Base-by-base conservation (phyloP, 2,329 filamentous ascomycete species). In the Penicillium sp. region DNA sequence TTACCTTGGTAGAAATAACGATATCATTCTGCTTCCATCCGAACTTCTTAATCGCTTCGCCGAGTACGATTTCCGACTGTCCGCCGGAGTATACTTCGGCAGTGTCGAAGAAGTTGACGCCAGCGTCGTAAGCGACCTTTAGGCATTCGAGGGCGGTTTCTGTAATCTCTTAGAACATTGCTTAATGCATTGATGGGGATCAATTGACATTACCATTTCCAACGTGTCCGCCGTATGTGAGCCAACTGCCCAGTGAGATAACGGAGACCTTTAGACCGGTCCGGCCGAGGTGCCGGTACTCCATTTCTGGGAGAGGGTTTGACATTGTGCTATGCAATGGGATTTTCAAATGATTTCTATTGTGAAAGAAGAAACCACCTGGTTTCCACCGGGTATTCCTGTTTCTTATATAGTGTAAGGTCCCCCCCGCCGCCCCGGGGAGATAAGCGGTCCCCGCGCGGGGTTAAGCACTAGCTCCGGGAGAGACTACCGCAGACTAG, bases 191-290 rank as follows among this genome's bases (percentile, higher is more conserved):
- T 7, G 8, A 25, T 8, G 22, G 7, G 3, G 2, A 25, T 25
- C 22, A 25, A 25, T 25, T 25, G 22, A 6, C 22, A 25, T 25
- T 72, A 83, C 83, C 81, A 64, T 82, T 79, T 47, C 84, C 82
- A 27, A 88, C 82, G 58, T 88, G 83, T 14, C 85, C 86, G 46
- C 87, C 87, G 57, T 88, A 89, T 0, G 87, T 89, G 44, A 90
- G 61, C 71, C 70, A 74, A 47, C 71, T 72, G 28, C 74, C 87
- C 2, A 90, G 75, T 2, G 83, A 84, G 54, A 90, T 85, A 38
- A 82, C 79, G 25, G 86, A 89, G 29, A 90, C 85, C 66, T 89
- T 82, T 14, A 90, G 77, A 46, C 87, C 86, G 13, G 84, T 86
- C 33, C 79, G 80, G 62, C 87, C 86, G 7, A 89, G 77, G 70